Percentiles rank a stretch among this genome's conserved stretches.
Conservation (phyloP, 257 asterid species). For the Solanum clarkiae region DNA sequence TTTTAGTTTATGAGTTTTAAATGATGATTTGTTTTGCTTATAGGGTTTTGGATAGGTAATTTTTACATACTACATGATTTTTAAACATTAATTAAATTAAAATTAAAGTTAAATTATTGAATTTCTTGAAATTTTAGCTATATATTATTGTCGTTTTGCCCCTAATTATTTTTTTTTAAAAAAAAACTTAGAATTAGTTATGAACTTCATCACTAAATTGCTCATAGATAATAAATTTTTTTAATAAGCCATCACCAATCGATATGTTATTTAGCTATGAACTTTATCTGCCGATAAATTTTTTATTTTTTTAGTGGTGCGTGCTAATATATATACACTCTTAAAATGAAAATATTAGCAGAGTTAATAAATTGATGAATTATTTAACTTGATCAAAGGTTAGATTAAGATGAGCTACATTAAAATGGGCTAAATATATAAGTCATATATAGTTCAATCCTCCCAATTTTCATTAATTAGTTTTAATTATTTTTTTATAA, state of each 20-base stretch:
- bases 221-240: background rate
- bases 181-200: background rate
- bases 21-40: background rate
- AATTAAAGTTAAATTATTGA: background rate
- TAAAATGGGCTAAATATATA: background rate
- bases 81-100: background rate
- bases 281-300: background rate
- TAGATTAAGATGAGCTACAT: background rate
- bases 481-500: background rate
- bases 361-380: background rate
- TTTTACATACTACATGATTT: background rate
- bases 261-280: background rate
- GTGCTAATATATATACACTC: background rate
- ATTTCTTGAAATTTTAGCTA: no score
- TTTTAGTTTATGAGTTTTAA: background rate
- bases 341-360: background rate
- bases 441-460: rapidly evolving
- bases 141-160: no score
- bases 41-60: background rate
- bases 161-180: no score
- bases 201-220: background rate
- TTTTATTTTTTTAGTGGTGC: background rate
- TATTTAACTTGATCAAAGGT: background rate
- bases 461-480: background rate
- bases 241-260: background rate